Percentiles rank a stretch among this genome's conserved stretches.
Evolutionary conservation across 768 basidiomycete genomes (phyloP).

Genomic region (Mycena belliarum): DNA sequence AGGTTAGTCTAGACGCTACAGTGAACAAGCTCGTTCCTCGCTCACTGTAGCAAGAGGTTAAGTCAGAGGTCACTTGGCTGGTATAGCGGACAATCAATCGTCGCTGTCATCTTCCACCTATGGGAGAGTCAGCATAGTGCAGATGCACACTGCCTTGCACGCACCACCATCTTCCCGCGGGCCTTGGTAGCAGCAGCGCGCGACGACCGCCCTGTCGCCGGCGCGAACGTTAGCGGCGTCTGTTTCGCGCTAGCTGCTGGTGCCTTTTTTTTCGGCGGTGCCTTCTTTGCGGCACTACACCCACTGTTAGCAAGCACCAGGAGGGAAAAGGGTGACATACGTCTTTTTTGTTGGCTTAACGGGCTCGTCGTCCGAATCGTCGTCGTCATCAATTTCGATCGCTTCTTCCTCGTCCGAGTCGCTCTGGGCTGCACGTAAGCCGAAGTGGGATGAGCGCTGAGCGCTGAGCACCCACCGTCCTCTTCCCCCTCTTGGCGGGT

Average conservation of each 20-base stretch:
- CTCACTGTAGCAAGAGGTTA: too few relatives aligned
- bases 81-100: slow-evolving; percentile 20
- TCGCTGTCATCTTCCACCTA: slow-evolving; percentile 34
- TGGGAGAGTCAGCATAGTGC: background rate
- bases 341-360: slow-evolving; percentile 62
- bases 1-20: too few relatives aligned
- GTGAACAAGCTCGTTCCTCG: too few relatives aligned
- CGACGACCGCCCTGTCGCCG: slow-evolving; percentile 52
- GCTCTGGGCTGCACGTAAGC: slow-evolving; percentile 27
- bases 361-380: slow-evolving; percentile 43
- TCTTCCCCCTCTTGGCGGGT: slow-evolving; percentile 55
- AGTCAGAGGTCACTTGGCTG: too few relatives aligned
- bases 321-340: slow-evolving; percentile 36
- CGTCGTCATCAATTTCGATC: slow-evolving; percentile 58
- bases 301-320: background rate
- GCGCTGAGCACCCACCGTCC: slow-evolving; percentile 43
- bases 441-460: background rate
- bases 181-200: slow-evolving; percentile 73
- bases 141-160: slow-evolving; percentile 12
- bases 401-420: slow-evolving; percentile 53
- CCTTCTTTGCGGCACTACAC: slow-evolving; percentile 36
- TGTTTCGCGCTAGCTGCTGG: slow-evolving; percentile 38
- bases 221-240: slow-evolving; percentile 62
- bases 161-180: slow-evolving; percentile 59
- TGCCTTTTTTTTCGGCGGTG: slow-evolving; percentile 33